A percentile compares a stretch with the other conserved stretches of the same genome.
These are phyloP conservation scores for Astraeus odoratus DNA, from an alignment of 768 basidiomycete species.

Conservation along the genomic window DNA sequence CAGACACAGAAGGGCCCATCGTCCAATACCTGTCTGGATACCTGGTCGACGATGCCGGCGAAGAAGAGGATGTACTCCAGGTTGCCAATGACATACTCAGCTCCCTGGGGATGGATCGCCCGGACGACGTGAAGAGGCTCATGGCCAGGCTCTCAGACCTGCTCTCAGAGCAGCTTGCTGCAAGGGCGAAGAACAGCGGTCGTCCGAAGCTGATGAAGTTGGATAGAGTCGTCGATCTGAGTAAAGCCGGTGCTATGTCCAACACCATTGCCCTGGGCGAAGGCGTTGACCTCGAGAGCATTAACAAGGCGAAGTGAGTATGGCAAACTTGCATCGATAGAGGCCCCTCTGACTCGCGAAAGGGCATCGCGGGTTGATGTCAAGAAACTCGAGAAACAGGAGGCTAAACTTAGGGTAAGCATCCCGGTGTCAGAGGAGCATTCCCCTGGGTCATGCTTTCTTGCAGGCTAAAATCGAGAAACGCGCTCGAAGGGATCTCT, in stretches of 20 bases:
- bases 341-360: slow-evolving; percentile 4
- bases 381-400: slow-evolving; percentile 94
- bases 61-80: slow-evolving; percentile 82
- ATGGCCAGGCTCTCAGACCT: slow-evolving; percentile 58
- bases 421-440: neutral
- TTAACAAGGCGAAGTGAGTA: slow-evolving; percentile 87
- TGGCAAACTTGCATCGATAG: slow-evolving; percentile 5
- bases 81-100: slow-evolving; percentile 67
- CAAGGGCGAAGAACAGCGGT: slow-evolving; percentile 49
- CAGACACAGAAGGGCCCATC: slow-evolving; percentile 78
- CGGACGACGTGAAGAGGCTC: slow-evolving; percentile 56
- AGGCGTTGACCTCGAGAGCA: slow-evolving; percentile 84
- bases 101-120: slow-evolving; percentile 62
- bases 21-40: slow-evolving; percentile 86
- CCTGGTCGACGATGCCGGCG: slow-evolving; percentile 81
- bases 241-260: slow-evolving; percentile 68
- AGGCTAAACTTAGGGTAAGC: slow-evolving; percentile 83
- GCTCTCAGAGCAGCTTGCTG: slow-evolving; percentile 56
- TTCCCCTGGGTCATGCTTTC: slow-evolving; percentile 1
- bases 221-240: slow-evolving; percentile 86
- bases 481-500: slow-evolving; percentile 81
- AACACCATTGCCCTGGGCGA: slow-evolving; percentile 73
- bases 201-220: slow-evolving; percentile 67
- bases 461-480: slow-evolving; percentile 93
- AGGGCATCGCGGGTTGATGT: slow-evolving; percentile 90